Evolutionary conservation across 345 rosid genomes (phyloP).

Genomic region (Melaleuca alternifolia): DNA sequence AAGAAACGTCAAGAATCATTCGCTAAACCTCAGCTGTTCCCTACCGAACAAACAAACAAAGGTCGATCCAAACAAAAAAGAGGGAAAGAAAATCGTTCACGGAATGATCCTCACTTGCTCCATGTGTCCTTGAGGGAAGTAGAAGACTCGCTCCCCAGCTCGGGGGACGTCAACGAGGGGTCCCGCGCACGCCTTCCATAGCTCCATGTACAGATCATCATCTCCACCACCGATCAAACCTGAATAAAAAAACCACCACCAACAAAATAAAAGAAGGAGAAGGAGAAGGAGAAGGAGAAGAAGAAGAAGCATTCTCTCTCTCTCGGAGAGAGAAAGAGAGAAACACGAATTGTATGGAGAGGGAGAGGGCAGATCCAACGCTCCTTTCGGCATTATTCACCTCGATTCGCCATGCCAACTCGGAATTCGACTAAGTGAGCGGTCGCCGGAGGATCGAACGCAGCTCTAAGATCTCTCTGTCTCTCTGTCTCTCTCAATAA

Average conservation of each 20-base stretch:
- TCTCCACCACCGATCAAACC: constrained; percentile 12
- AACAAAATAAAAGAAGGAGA: not conserved
- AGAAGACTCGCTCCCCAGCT: constrained; percentile 49
- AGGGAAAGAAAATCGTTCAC: not conserved
- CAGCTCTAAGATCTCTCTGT: not conserved
- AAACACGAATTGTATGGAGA: not conserved
- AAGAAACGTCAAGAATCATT: not conserved
- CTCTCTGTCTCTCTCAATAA: not conserved
- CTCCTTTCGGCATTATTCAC: constrained; percentile 3
- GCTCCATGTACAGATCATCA: constrained; percentile 50
- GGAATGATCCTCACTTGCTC: constrained; percentile 45
- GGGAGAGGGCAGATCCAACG: not conserved
- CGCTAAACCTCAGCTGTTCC: not conserved
- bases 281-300: not conserved
- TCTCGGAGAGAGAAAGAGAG: not conserved
- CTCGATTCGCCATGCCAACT: constrained; percentile 31
- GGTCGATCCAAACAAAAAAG: not conserved
- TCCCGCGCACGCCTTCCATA: constrained; percentile 93
- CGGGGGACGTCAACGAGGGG: constrained; percentile 72
- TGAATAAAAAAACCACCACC: not conserved
- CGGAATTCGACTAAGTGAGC: not conserved
- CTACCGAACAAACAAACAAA: not conserved
- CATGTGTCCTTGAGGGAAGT: constrained; percentile 96
- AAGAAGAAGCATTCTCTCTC: not conserved
- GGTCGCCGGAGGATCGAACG: not conserved